These are phyloP conservation scores for Rhypophila decipiens DNA, from an alignment of 495 filamentous ascomycete genomes.

Conservation along the genomic window DNA sequence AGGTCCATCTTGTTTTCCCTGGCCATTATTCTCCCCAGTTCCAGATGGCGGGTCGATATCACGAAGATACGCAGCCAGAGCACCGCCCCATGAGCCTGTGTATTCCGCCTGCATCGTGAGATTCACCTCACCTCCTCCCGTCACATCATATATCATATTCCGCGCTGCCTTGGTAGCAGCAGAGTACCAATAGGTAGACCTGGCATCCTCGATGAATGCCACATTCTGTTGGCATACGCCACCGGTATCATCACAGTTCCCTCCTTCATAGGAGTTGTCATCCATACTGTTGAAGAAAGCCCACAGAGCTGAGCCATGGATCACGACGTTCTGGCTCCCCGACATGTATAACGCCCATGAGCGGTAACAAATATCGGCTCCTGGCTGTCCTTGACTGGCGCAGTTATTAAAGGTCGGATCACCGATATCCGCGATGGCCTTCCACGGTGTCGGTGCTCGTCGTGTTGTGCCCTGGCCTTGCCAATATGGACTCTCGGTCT, in stretches of 20 bases:
- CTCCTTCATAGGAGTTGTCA: slow-evolving; percentile 13
- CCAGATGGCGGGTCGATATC: not conserved
- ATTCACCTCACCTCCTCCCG: slow-evolving; percentile 18
- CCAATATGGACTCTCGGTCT: slow-evolving; percentile 71
- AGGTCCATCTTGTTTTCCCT: slow-evolving; percentile 2
- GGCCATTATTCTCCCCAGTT: not conserved
- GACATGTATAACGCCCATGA: slow-evolving; percentile 33
- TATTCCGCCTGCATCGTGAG: slow-evolving; percentile 34
- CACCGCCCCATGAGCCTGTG: slow-evolving; percentile 42
- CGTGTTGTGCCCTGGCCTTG: slow-evolving; percentile 54
- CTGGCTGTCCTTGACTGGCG: slow-evolving; percentile 1
- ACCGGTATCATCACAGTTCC: slow-evolving; percentile 12
- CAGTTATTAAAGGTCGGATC: slow-evolving; percentile 18
- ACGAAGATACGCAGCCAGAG: slow-evolving; percentile 23
- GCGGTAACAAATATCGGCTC: slow-evolving; percentile 34
- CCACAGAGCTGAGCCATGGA: slow-evolving; percentile 49
- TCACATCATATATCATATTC: slow-evolving; percentile 33
- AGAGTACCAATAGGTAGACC: slow-evolving; percentile 33
- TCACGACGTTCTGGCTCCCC: slow-evolving; percentile 29
- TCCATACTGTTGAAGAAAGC: slow-evolving; percentile 42
- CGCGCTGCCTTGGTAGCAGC: slow-evolving; percentile 35
- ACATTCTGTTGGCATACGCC: slow-evolving; percentile 39
- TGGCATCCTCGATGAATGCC: slow-evolving; percentile 27
- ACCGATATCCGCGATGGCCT: slow-evolving; percentile 2
- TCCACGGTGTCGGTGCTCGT: slow-evolving; percentile 22